These are phyloP conservation scores for Wickerhamiella allomyrinae DNA, from an alignment of 805 yeast species.

Conservation along the genomic window DNA sequence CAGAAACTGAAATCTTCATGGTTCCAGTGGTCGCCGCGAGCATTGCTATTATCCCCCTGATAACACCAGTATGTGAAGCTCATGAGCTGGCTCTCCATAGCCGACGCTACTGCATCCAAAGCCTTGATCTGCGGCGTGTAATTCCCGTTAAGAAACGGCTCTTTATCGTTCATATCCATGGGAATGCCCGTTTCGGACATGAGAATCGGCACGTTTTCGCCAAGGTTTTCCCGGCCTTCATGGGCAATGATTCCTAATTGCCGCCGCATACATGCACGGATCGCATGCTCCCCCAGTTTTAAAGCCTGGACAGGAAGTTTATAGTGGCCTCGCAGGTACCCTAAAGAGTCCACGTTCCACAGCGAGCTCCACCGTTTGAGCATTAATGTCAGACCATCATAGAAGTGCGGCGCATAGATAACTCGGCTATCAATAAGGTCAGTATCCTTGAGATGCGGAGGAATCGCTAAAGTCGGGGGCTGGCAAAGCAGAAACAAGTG, in stretches of 20 bases:
- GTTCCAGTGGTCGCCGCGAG: constrained; percentile 85
- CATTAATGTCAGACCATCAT: constrained; percentile 86
- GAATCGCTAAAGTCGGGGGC: constrained; percentile 66
- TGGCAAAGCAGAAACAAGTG: constrained; percentile 51
- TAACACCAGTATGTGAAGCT: constrained; percentile 80
- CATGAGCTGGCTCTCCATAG: constrained; percentile 56
- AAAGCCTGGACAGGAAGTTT: constrained; percentile 56
- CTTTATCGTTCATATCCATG: constrained; percentile 74
- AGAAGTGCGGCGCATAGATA: constrained; percentile 71
- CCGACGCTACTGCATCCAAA: constrained; percentile 63
- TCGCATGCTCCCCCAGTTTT: constrained; percentile 53
- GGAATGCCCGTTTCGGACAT: constrained; percentile 93
- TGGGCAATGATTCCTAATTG: constrained; percentile 51
- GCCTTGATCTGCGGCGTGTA: constrained; percentile 62
- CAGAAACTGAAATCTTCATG: constrained; percentile 81
- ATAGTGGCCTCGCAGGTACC: constrained; percentile 64
- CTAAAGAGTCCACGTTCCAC: constrained; percentile 77
- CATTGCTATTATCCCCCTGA: constrained; percentile 51
- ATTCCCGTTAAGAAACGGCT: constrained; percentile 46
- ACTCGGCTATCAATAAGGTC: constrained; percentile 46
- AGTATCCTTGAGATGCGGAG: constrained; percentile 49
- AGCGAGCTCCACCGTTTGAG: constrained; percentile 69
- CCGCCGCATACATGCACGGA: constrained; percentile 50
- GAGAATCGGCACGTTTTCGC: constrained; percentile 48
- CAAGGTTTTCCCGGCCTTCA: constrained; percentile 48